Percentiles rank a stretch among this genome's conserved stretches.
Evolutionary conservation across 2,329 filamentous ascomycete genomes (phyloP).

Genomic region (Fusarium tuaranense): DNA sequence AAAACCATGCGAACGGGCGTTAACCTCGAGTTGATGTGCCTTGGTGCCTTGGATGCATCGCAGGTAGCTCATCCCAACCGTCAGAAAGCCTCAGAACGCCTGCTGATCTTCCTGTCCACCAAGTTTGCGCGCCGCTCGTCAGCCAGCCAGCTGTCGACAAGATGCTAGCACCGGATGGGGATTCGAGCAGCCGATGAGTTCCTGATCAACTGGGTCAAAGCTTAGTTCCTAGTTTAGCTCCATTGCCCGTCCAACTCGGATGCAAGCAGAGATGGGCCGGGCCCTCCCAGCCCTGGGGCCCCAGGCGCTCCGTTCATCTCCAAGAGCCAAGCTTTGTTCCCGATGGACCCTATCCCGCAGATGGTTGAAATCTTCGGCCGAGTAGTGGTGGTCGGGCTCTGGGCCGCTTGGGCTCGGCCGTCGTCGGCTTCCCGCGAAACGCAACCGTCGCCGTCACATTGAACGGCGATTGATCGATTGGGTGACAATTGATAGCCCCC

Average conservation of each 20-base stretch:
- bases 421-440: conserved; percentile 25
- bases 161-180: conserved; percentile 7
- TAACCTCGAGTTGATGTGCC: conserved; percentile 9
- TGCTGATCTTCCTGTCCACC: conserved; percentile 19
- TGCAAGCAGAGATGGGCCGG: conserved; percentile 7
- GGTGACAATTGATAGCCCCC: conserved; percentile 4
- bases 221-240: conserved; percentile 28
- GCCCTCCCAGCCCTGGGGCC: conserved; percentile 11
- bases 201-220: conserved; percentile 25
- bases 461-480: neutral
- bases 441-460: conserved; percentile 6
- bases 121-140: neutral
- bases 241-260: conserved; percentile 4
- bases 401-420: conserved; percentile 33
- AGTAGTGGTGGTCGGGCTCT: conserved; percentile 18
- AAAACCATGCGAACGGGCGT: conserved; percentile 16
- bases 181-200: conserved; percentile 22
- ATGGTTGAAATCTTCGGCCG: conserved; percentile 30
- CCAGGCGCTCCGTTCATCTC: conserved; percentile 7
- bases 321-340: conserved; percentile 21
- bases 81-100: conserved; percentile 22
- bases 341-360: conserved; percentile 8
- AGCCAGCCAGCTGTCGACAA: conserved; percentile 12
- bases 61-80: conserved; percentile 12
- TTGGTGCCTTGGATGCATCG: conserved; percentile 11